phyloP scores from a whole-genome alignment of 805 yeast species.

The Starmerella stellata region DNA sequence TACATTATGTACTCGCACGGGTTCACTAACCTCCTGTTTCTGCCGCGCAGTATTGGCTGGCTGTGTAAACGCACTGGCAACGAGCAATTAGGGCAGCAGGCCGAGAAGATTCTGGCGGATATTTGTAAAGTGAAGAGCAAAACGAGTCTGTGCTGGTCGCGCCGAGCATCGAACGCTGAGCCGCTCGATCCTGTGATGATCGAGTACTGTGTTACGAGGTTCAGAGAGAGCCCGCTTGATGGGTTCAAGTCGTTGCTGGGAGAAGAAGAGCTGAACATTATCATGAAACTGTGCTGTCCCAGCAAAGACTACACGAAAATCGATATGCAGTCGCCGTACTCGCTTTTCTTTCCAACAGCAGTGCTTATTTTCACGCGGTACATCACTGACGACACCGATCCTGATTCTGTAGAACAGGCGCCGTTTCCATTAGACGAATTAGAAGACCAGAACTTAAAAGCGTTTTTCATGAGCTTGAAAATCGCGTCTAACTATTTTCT shows the following conservation, averaged over 20 bases:
- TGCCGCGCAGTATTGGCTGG: constrained; percentile 11
- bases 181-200: constrained; percentile 6
- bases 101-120: constrained; percentile 5
- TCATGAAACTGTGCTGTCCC: constrained; percentile 6
- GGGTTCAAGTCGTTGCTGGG: constrained; percentile 4
- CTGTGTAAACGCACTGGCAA: constrained; percentile 11
- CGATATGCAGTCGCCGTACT: constrained; percentile 9
- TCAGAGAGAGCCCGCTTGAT: not conserved
- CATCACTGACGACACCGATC: not conserved
- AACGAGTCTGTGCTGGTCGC: not conserved
- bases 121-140: constrained; percentile 7
- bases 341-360: constrained; percentile 6
- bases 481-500: constrained; percentile 30
- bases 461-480: constrained; percentile 32
- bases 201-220: constrained; percentile 2
- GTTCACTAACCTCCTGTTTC: constrained; percentile 7
- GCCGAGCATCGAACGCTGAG: not conserved
- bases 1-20: constrained; percentile 11
- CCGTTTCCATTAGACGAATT: constrained; percentile 1
- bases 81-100: constrained; percentile 6
- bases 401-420: not conserved
- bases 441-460: constrained; percentile 27
- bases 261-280: constrained; percentile 4
- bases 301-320: constrained; percentile 3
- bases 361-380: constrained; percentile 2